Evolutionary conservation across 192 early-diverging fungal genomes (phyloP), one percentile per base, ranked within the genome.

Genomic region (Gaertneriomyces sp.): DNA sequence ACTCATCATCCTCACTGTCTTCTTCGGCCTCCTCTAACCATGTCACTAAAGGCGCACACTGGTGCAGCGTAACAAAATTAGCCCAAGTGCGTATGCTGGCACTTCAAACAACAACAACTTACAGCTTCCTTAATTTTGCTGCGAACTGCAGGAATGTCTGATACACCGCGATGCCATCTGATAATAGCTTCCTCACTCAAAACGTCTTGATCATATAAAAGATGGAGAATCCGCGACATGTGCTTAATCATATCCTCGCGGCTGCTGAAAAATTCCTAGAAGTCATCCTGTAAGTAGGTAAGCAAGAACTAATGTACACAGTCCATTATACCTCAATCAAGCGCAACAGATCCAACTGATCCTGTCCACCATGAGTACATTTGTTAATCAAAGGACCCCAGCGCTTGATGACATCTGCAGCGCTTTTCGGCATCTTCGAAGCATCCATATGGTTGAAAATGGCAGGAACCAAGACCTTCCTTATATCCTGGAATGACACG

Each of bases 111-210:
- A 19, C 53, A 12, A 40, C 42, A 14, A 69, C 81, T 68, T 63
- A 91, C 81, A 53, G 78, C 73, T 55, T 87, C 86, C 63, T 69
- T 73, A 40, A 91, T 53, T 61, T 63, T 69, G 42, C 59, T 79
- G 60, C 79, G 80, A 0, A 69, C 57, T 10, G 67, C 71, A 11
- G 65, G 66, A 7, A 72, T 63, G 51, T 74, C 75, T 56, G 77
- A 78, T 10, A 74, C 69, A 45, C 81, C 75, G 47, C 80, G 73
- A 65, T 86, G 85, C 95, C 95, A 98, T 19, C 67, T 70, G 17
- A 92, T 51, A 52, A 97, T 81, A 4, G 83, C 79, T 41, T 93
- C 88, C 60, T 95, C 93, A 64, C 91, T 90, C 19, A 92, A 55
- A 45, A 98, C 74, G 71, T 95, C 92, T 17, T 81, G 62, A 55